Base-by-base conservation (phyloP, 495 filamentous ascomycete species). In the Poronia punctata region DNA sequence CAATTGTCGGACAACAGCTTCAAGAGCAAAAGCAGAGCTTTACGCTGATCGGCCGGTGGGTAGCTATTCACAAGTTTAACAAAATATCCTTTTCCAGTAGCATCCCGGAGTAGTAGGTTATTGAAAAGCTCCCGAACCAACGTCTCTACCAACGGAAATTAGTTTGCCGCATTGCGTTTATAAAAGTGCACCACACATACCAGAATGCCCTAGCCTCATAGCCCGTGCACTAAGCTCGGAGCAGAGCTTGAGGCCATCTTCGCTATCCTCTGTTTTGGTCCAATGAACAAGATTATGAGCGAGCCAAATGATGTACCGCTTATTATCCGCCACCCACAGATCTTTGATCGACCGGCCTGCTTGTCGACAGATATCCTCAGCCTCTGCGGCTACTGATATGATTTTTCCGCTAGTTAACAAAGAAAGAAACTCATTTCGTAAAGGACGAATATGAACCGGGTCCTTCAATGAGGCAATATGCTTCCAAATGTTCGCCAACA, bases 301-400 rank as follows among this genome's bases (percentile, higher is more conserved):
- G 9, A 96, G 59, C 92, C 93, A 97, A 4, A 60, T 49, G 7
- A 74, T 67, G 65, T 83, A 97, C 7, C 70, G 48, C 29, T 59
- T 61, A 0, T 80, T 78, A 55, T 82, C 72, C 5, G 80, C 74
- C 18, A 87, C 50, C 90, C 88, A 96, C 1, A 51, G 42, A 21
- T 53, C 21, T 29, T 57, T 44, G 18, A 53, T 45, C 2, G 60
- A 44, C 45, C 66, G 63, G 28, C 67, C 45, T 6, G 44, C 35
- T 33, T 49, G 42, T 11, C 49, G 47, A 16, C 49, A 59, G 30
- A 80, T 52, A 30, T 75, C 69, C 17, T 81, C 71, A n/a, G 84
- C 86, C 61, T 96, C 85, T 9, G 88, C 87, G 24, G 78, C 72
- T 33, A 77, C 56, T 0, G 83, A 80, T 10, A 93, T 51, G 15